Base-by-base conservation (phyloP, 805 yeast genomes). In the Zygosaccharomyces bailii region DNA sequence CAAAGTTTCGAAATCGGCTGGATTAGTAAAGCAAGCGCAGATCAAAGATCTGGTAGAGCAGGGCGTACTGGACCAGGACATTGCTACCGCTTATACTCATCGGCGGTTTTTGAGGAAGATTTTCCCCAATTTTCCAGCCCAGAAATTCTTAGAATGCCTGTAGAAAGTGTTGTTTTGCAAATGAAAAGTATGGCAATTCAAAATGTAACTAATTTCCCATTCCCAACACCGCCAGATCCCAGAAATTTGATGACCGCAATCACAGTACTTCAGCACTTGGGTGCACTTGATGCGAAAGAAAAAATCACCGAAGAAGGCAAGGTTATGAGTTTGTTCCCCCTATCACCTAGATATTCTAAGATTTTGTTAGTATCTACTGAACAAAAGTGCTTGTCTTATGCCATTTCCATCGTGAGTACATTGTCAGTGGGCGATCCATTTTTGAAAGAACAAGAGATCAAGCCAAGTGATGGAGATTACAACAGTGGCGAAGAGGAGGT, bases 31-130 rank as follows among this genome's bases (percentile, higher is more conserved):
- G 99, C 99, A 1, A 84, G 96, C 47, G 91, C 98, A 0, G 93
- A 80, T 53, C 99, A 93, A 71, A 77, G 99, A 69, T 70, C 95
- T 14, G 98, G 98, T 60, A 82, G 98, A 72, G 98, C 98, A 40
- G 98, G 97, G 61, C 83, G 98, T 75, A 90, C 96, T 0, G 99
- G 98, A 0, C 97, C 99, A 0, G 99, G 99, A 46, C 98, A 93
- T 59, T 87, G 96, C 63, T 93, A 93, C 63, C 72, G 99, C 48
- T 65, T 93, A 10, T 93, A 74, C 57, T 91, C 98, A 0, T 90
- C 98, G 11, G 99, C 99, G 1, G 85, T 95, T 5, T 93, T 73
- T 63, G 97, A 93, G 60, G 78, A 81, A 50, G 93, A 84, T 52
- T 93, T 93, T 61, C 73, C 73, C 3, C 88, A 84, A 57, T 93